Evolutionary conservation across 2,329 filamentous ascomycete genomes (phyloP).

Genomic region (Aspergillus uvarum): DNA sequence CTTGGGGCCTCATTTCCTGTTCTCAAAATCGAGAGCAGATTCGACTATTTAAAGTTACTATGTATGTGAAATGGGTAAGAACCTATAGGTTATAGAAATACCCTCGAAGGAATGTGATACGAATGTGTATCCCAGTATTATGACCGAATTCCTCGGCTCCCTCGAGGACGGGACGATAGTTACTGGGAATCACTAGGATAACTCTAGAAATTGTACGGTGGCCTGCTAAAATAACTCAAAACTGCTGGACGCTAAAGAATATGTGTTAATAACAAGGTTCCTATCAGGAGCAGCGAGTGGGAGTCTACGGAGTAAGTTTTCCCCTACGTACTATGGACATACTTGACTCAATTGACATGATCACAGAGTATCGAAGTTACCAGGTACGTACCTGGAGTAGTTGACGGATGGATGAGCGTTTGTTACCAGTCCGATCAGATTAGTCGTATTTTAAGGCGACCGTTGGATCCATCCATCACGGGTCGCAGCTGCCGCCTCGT

Average conservation of each 20-base stretch:
- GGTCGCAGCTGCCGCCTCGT: constrained; percentile 15
- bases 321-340: background rate
- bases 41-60: background rate
- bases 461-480: constrained; percentile 23
- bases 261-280: background rate
- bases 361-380: background rate
- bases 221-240: background rate
- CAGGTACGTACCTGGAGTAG: constrained; percentile 8
- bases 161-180: background rate
- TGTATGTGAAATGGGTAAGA: background rate
- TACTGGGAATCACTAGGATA: background rate
- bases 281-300: background rate
- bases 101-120: background rate
- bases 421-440: constrained; percentile 18
- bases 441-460: constrained; percentile 15
- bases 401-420: background rate
- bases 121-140: background rate
- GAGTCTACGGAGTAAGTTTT: background rate
- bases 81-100: background rate
- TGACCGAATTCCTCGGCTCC: background rate
- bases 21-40: background rate
- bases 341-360: background rate
- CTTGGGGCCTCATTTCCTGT: background rate
- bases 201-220: background rate
- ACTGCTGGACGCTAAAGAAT: background rate